Conservation (phyloP, 129 eudicot species). For the Gnaphalium uliginosum region DNA sequence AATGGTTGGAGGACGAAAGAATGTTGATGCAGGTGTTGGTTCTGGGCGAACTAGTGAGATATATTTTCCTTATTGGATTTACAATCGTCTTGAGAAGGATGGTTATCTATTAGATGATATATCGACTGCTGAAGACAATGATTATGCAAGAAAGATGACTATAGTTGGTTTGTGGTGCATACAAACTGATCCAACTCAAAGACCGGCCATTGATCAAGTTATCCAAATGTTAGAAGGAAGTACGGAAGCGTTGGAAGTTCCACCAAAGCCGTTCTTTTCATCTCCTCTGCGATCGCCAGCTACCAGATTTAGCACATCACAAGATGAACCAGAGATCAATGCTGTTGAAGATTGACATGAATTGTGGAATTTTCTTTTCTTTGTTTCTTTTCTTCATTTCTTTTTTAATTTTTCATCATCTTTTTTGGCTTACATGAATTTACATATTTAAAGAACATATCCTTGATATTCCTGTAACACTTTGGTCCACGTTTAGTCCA, state of each 20-base stretch:
- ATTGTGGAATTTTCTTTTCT: neutral
- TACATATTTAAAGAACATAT: neutral
- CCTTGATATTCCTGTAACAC: too few species aligned
- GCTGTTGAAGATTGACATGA: neutral
- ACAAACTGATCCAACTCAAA: neutral
- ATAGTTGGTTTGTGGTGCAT: neutral
- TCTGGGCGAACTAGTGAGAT: neutral
- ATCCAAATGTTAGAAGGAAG: neutral
- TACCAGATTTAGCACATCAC: too few species aligned
- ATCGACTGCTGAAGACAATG: neutral
- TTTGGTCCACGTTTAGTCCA: too few species aligned
- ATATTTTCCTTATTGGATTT: neutral
- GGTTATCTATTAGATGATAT: neutral
- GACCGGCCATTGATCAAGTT: neutral
- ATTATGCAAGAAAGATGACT: neutral
- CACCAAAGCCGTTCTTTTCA: neutral
- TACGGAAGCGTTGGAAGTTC: neutral
- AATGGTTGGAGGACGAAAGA: neutral
- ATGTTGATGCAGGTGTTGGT: neutral
- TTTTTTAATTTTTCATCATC: too few species aligned
- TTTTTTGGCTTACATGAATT: neutral
- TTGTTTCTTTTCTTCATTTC: too few species aligned
- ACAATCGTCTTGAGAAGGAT: neutral
- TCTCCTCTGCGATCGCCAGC: neutral
- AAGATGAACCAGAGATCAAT: neutral